A percentile compares a stretch with the other conserved stretches of the same genome.
Conservation (phyloP, 2,329 filamentous ascomycete species). For the Onygenales sp. region DNA sequence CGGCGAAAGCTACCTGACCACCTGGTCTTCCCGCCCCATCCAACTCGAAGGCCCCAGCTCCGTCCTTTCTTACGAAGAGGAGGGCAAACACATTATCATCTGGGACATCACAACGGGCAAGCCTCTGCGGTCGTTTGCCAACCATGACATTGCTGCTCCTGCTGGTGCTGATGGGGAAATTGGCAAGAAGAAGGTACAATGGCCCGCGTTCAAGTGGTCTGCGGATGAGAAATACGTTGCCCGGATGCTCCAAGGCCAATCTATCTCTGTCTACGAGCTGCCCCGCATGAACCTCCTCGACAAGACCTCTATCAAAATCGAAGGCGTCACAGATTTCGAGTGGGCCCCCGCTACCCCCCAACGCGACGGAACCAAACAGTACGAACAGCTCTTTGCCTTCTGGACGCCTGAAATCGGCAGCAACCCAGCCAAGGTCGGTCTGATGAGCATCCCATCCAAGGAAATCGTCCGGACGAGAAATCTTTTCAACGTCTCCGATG, state of each 20-base stretch:
- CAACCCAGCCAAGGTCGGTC: constrained; percentile 91
- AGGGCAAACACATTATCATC: constrained; percentile 98
- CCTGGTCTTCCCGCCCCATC: constrained; percentile 93
- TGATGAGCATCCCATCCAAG: constrained; percentile 95
- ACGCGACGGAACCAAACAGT: constrained; percentile 76
- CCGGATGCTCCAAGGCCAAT: constrained; percentile 74
- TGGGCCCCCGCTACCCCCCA: constrained; percentile 81
- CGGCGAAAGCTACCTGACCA: constrained; percentile 83
- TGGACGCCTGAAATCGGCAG: constrained; percentile 98
- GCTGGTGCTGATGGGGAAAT: constrained; percentile 51
- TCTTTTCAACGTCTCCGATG: constrained; percentile 94
- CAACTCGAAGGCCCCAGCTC: constrained; percentile 82
- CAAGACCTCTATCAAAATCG: constrained; percentile 89
- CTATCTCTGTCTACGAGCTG: constrained; percentile 84
- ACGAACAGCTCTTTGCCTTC: constrained; percentile 95
- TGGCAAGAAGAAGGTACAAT: constrained; percentile 86
- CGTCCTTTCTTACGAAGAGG: constrained; percentile 78
- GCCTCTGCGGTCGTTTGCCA: constrained; percentile 86
- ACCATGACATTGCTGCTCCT: constrained; percentile 63
- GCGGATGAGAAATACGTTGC: constrained; percentile 95
- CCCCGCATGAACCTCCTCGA: constrained; percentile 83
- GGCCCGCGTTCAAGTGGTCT: constrained; percentile 99
- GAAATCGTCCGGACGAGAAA: constrained; percentile 90
- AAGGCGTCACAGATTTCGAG: constrained; percentile 94
- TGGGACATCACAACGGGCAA: constrained; percentile 91